Evolutionary conservation across 2,329 filamentous ascomycete species (phyloP).

Genomic region (Karstenula rhodostoma): DNA sequence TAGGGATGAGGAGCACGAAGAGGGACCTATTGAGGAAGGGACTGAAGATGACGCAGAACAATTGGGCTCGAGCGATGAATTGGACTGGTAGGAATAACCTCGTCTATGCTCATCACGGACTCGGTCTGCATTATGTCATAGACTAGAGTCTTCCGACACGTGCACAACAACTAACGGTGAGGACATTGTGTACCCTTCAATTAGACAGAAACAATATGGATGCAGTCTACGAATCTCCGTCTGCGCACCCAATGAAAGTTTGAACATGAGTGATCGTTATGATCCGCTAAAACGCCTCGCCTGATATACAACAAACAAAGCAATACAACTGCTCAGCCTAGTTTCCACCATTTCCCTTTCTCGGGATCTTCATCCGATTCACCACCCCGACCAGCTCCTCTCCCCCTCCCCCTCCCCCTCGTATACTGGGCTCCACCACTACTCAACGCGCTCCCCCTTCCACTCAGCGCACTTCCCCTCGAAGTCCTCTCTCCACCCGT

Average conservation of each 20-base stretch:
- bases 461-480: constrained; percentile 12
- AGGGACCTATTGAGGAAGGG: neutral
- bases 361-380: constrained; percentile 10
- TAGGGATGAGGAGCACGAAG: neutral
- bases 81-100: neutral
- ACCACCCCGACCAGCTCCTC: constrained; percentile 8
- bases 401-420: constrained; percentile 11
- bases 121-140: no score
- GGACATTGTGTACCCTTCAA: neutral
- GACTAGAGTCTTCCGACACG: neutral
- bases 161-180: no score
- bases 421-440: neutral
- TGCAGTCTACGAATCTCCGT: neutral
- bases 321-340: neutral
- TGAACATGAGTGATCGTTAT: neutral
- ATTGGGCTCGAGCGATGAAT: neutral
- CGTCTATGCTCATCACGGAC: neutral
- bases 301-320: neutral
- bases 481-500: constrained; percentile 6
- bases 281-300: neutral
- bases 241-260: neutral
- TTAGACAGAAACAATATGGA: neutral
- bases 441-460: constrained; percentile 1
- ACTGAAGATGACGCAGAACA: neutral
- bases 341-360: constrained; percentile 22